These are phyloP conservation scores for Solanum piurae DNA, from an alignment of 257 asterid species.

Conservation along the genomic window DNA sequence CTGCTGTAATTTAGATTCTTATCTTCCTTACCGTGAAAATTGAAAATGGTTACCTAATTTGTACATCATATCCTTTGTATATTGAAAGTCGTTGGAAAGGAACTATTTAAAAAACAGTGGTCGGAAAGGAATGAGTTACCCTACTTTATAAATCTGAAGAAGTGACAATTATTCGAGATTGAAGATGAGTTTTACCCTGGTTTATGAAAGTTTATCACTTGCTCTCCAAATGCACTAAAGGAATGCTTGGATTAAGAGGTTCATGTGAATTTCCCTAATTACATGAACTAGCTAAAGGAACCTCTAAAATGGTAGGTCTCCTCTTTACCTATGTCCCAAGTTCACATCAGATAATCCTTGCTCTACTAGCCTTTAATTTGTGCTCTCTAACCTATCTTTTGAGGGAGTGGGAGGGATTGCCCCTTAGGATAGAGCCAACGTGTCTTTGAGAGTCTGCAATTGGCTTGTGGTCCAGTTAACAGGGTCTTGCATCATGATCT, in stretches of 20 bases:
- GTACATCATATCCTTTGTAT: conserved; percentile 13
- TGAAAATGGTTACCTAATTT: not conserved
- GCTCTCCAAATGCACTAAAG: not conserved
- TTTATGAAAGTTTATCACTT: not conserved
- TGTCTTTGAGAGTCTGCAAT: not conserved
- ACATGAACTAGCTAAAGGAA: not conserved
- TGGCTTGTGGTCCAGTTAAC: not conserved
- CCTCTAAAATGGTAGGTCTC: not conserved
- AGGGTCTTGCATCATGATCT: not conserved
- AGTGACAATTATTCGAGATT: not conserved
- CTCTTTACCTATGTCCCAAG: not conserved
- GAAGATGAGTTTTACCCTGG: not conserved
- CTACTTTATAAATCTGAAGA: not conserved
- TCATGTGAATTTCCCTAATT: not conserved
- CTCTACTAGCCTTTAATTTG: not conserved
- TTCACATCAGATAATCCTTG: not conserved
- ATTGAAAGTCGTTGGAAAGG: not conserved
- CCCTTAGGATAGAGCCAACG: not conserved
- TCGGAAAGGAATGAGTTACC: not conserved
- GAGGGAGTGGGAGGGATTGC: not conserved
- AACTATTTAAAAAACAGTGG: not conserved
- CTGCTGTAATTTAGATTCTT: not conserved
- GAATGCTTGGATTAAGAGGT: not conserved
- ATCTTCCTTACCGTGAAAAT: not conserved
- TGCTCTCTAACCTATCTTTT: not conserved